Base-by-base conservation (phyloP, 345 rosid genomes). In the Linum trigynum region DNA sequence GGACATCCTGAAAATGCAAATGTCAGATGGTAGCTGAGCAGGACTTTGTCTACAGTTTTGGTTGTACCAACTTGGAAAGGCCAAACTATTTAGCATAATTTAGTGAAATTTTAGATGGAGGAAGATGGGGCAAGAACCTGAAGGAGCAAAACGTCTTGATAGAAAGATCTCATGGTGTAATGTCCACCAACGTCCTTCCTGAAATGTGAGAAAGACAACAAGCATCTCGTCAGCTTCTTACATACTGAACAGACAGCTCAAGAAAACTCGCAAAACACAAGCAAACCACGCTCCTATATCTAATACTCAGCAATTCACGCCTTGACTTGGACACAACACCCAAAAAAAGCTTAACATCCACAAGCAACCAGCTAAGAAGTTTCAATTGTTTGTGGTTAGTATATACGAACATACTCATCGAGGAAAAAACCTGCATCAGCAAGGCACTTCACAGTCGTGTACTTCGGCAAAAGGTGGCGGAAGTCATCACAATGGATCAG, bases 371-470 rank as follows among this genome's bases (percentile, higher is more conserved):
- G 15, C 7, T 23, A 61, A 42, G 5, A 12, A 11, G 8, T 12
- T 39, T 14, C 50, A 62, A 23, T 23, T 23, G 32, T 7, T 9
- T 17, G 3, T 23, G 38, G 11, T 5, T 23, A 8, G 12, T 17
- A 17, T 3, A 8, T 17, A 61, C 61, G 71, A 72, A 81, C 97
- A 61, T 91, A 91, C 97, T 86, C 89, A 63, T 88, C 87, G 75
- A 91, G 96, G 73, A 91, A 91, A 81, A 76, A 88, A 67, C 88
- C 86, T 69, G 85, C 98, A 77, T 88, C 97, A n/a, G 94, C 89
- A 79, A 92, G 88, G 75, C 96, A 92, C 77, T 92, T 92, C 69
- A 92, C 91, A 65, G 79, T 66, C 23, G 81, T 84, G 62, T 71
- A 80, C 77, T 88, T 86, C 0, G 96, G 89, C 67, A 92, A 55